These are phyloP conservation scores for Microsporum ferrugineum DNA, from an alignment of 2,329 filamentous ascomycete genomes.

Conservation along the genomic window DNA sequence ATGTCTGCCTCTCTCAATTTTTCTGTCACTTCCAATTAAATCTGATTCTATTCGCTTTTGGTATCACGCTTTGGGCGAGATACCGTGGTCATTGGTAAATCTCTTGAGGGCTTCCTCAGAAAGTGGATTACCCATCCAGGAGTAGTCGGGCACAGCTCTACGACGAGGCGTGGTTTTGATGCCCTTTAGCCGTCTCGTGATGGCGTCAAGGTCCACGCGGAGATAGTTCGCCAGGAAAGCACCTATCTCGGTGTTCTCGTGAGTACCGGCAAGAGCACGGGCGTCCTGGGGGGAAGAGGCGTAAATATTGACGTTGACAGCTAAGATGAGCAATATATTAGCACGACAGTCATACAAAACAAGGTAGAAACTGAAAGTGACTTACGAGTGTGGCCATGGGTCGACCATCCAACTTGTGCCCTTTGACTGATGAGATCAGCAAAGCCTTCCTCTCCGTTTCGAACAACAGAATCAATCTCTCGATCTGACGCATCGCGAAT, in stretches of 20 bases:
- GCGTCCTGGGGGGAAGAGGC: constrained; percentile 57
- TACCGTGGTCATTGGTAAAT: too few relatives aligned
- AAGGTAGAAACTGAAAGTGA: neutral
- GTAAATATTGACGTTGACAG: constrained; percentile 94
- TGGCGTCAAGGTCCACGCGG: constrained; percentile 61
- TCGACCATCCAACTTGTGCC: constrained; percentile 85
- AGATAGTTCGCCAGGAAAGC: constrained; percentile 70
- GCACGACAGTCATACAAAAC: neutral
- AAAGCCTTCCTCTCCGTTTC: constrained; percentile 50
- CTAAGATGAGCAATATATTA: constrained; percentile 25
- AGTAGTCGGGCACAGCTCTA: constrained; percentile 16
- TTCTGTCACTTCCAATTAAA: too few relatives aligned
- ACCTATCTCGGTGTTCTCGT: constrained; percentile 90
- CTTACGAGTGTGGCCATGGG: constrained; percentile 68
- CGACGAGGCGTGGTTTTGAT: constrained; percentile 15
- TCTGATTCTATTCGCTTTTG: too few relatives aligned
- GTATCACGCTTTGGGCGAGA: too few relatives aligned
- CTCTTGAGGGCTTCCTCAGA: constrained; percentile 23
- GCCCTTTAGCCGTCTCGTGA: constrained; percentile 60
- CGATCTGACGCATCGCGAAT: constrained; percentile 59
- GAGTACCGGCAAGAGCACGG: constrained; percentile 62
- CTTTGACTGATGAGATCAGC: constrained; percentile 78
- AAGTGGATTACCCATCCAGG: constrained; percentile 34
- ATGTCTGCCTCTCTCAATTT: too few relatives aligned
- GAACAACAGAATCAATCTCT: constrained; percentile 58